Evolutionary conservation across 768 basidiomycete genomes (phyloP).

Genomic region (Mycena venus): DNA sequence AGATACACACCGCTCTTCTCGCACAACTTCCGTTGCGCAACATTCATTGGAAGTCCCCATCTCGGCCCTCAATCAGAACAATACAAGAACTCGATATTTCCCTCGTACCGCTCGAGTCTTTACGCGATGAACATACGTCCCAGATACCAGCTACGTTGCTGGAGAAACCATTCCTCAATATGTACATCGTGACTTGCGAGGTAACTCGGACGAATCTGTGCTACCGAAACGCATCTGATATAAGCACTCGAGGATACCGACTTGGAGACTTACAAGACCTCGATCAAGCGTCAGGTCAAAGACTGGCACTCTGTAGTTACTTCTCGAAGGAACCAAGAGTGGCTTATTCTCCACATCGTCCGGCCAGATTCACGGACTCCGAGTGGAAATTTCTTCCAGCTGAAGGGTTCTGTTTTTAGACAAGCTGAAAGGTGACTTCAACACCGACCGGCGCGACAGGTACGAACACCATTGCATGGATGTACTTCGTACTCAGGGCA

Average conservation of each 20-base stretch:
- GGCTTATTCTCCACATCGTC: slow-evolving; percentile 91
- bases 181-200: slow-evolving; percentile 91
- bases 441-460: slow-evolving; percentile 90
- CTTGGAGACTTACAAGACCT: slow-evolving; percentile 81
- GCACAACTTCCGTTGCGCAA: slow-evolving; percentile 88
- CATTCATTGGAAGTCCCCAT: slow-evolving; percentile 91
- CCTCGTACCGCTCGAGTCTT: slow-evolving; percentile 74
- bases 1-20: slow-evolving; percentile 73
- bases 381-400: slow-evolving; percentile 81
- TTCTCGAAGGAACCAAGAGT: slow-evolving; percentile 88
- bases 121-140: slow-evolving; percentile 81
- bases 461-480: slow-evolving; percentile 42
- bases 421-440: slow-evolving; percentile 94
- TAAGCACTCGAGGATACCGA: slow-evolving; percentile 63
- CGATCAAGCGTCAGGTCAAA: slow-evolving; percentile 87
- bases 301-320: slow-evolving; percentile 86
- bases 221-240: slow-evolving; percentile 23
- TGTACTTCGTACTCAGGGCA: slow-evolving; percentile 30
- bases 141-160: slow-evolving; percentile 84
- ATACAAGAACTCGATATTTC: slow-evolving; percentile 91
- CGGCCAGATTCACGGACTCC: slow-evolving; percentile 74
- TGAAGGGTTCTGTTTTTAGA: slow-evolving; percentile 89
- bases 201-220: slow-evolving; percentile 57
- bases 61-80: slow-evolving; percentile 80
- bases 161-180: slow-evolving; percentile 88